Evolutionary conservation across 306 rosid species (phyloP).

Genomic region (Carpinus viminea): DNA sequence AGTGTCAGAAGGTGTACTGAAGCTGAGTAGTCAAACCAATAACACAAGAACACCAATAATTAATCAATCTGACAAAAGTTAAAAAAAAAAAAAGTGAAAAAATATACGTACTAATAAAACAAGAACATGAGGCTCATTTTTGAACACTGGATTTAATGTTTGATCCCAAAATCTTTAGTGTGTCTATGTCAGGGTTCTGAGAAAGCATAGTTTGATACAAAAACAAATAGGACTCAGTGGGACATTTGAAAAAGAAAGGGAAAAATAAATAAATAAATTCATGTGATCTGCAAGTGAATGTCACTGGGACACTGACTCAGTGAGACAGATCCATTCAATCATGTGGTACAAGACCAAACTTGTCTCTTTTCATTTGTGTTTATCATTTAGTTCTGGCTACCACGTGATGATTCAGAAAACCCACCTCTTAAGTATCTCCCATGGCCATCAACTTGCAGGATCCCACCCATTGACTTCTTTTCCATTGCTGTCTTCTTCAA

Average conservation of each 20-base stretch:
- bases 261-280: background rate
- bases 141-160: constrained; percentile 3
- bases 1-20: background rate
- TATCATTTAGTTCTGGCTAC: background rate
- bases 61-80: background rate
- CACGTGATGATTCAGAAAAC: background rate
- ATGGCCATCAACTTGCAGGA: background rate
- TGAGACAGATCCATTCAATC: background rate
- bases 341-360: background rate
- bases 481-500: constrained; percentile 1
- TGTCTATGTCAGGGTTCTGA: background rate
- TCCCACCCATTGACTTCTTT: background rate
- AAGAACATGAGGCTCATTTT: background rate
- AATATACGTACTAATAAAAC: too few species aligned
- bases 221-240: background rate
- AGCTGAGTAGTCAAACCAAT: background rate
- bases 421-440: background rate
- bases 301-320: background rate
- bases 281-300: background rate
- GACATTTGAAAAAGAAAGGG: background rate
- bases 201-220: background rate
- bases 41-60: background rate
- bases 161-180: background rate
- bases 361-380: background rate
- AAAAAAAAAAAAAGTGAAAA: too few species aligned